Conservation (phyloP, 371 early-diverging fungal genomes). For the Parasitella parasitica region DNA sequence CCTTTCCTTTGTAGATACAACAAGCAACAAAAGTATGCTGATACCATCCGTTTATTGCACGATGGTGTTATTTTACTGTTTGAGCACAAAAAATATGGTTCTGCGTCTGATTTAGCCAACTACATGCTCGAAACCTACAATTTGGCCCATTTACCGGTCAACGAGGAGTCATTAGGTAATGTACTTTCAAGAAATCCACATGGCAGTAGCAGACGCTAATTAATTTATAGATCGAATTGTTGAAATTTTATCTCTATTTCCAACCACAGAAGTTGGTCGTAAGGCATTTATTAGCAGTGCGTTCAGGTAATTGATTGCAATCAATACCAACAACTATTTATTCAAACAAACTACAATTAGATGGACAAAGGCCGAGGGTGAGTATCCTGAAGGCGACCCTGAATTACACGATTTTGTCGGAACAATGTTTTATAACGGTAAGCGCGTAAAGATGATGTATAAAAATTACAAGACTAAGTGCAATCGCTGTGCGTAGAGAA, state of each 20-base stretch:
- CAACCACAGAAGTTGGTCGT: constrained; percentile 40
- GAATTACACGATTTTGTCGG: constrained; percentile 86
- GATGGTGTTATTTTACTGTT: constrained; percentile 78
- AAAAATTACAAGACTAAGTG: neutral
- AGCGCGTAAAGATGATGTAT: neutral
- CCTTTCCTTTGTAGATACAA: constrained; percentile 56
- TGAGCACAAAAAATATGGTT: constrained; percentile 78
- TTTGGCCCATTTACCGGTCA: constrained; percentile 67
- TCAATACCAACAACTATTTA: neutral
- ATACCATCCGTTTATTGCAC: constrained; percentile 77
- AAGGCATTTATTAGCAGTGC: constrained; percentile 47
- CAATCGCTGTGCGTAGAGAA: constrained; percentile 32
- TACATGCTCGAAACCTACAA: constrained; percentile 84
- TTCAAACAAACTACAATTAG: constrained; percentile 25
- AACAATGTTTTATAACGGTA: constrained; percentile 65
- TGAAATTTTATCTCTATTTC: constrained; percentile 51
- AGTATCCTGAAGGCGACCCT: constrained; percentile 73
- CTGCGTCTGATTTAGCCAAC: constrained; percentile 80
- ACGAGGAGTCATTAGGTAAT: constrained; percentile 70
- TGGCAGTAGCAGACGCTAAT: neutral
- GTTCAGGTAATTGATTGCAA: constrained; percentile 29
- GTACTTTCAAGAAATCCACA: constrained; percentile 21
- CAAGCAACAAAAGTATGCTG: constrained; percentile 77
- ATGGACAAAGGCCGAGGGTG: constrained; percentile 68
- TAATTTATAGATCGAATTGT: constrained; percentile 53